These are phyloP conservation scores for Globisporangium uncinulatum DNA, from an alignment of 352 stramenopile genomes.

Conservation along the genomic window DNA sequence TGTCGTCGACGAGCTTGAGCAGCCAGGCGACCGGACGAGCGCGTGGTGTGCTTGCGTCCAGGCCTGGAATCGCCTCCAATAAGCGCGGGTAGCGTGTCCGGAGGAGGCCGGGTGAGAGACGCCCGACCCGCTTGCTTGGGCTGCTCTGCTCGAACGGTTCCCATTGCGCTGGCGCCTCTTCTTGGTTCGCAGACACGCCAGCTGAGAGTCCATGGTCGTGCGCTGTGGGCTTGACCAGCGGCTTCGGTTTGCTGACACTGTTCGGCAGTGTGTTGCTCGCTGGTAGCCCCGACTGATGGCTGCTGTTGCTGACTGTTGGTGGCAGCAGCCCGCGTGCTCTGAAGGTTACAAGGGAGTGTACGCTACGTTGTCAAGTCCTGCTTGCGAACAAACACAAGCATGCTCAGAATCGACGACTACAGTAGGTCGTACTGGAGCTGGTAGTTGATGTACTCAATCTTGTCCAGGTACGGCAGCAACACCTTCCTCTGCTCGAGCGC, in stretches of 20 bases:
- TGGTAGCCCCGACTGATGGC: neutral
- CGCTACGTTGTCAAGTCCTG: neutral
- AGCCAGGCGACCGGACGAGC: slow-evolving; percentile 57
- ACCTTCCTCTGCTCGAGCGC: slow-evolving; percentile 73
- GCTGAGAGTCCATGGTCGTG: too few relatives aligned
- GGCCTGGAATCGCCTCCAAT: slow-evolving; percentile 24
- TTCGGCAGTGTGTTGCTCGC: neutral
- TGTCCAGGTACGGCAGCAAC: slow-evolving; percentile 77
- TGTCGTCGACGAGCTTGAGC: slow-evolving; percentile 47
- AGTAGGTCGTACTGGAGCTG: slow-evolving; percentile 41
- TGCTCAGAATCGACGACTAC: neutral
- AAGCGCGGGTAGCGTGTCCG: slow-evolving; percentile 48
- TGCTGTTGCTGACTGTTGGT: too few relatives aligned
- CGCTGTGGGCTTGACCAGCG: neutral
- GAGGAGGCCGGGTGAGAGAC: slow-evolving; percentile 27
- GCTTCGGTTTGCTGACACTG: neutral
- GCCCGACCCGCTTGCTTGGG: neutral
- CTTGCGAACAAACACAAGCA: neutral
- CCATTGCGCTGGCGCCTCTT: neutral
- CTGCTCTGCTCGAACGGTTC: slow-evolving; percentile 7
- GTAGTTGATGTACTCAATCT: slow-evolving; percentile 86
- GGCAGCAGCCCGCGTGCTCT: slow-evolving; percentile 7
- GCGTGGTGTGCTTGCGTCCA: slow-evolving; percentile 17
- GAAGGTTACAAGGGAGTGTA: neutral
- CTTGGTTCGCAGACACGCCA: slow-evolving; percentile 8